These are phyloP conservation scores for Acacia pycnantha DNA, from an alignment of 331 rosid genomes.

Conservation along the genomic window DNA sequence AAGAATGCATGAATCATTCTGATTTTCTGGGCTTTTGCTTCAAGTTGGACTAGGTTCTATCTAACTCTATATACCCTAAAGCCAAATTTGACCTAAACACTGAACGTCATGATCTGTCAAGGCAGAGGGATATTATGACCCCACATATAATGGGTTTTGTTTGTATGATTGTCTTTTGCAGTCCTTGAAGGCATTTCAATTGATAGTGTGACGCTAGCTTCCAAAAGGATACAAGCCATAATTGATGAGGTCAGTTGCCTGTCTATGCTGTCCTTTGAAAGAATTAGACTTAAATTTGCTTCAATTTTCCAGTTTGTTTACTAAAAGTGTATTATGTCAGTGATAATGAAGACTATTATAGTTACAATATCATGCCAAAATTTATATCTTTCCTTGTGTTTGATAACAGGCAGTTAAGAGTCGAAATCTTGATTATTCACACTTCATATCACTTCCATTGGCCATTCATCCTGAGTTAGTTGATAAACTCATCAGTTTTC, in stretches of 20 bases:
- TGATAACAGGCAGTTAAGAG: conserved; percentile 63
- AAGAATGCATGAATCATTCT: conserved; percentile 7
- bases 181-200: conserved; percentile 75
- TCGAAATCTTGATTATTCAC: conserved; percentile 79
- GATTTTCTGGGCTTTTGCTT: not conserved
- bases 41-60: not conserved
- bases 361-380: conserved; percentile 6
- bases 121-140: conserved; percentile 1
- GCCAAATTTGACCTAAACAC: not conserved
- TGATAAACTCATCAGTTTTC: conserved; percentile 72
- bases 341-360: not conserved
- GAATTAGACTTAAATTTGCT: not conserved
- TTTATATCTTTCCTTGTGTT: conserved; percentile 32
- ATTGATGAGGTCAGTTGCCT: conserved; percentile 66
- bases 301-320: conserved; percentile 21
- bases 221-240: conserved; percentile 64
- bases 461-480: conserved; percentile 87
- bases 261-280: conserved; percentile 28
- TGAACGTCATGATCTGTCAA: conserved; percentile 17
- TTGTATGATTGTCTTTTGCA: conserved; percentile 38
- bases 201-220: conserved; percentile 68
- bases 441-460: conserved; percentile 91
- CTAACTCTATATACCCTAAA: conserved; percentile 4
- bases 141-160: conserved; percentile 19
- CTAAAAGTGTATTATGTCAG: conserved; percentile 13